Percentiles rank a stretch among this genome's conserved stretches.
phyloP scores from a whole-genome alignment of 2,329 filamentous ascomycete genomes.

The Ciborinia camelliae region DNA sequence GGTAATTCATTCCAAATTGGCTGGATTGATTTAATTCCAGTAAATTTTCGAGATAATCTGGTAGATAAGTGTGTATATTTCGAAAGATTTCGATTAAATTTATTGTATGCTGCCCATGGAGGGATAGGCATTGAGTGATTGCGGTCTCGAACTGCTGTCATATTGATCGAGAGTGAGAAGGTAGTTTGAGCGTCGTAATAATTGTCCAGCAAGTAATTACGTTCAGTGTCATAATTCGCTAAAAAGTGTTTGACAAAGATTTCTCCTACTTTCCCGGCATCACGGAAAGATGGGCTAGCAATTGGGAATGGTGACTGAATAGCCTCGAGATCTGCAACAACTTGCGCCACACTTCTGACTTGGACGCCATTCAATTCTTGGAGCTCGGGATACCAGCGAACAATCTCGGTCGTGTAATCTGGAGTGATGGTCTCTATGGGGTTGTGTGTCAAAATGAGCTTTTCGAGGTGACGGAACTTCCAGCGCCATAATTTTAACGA shows the following conservation, averaged over 20 bases:
- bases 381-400: constrained; percentile 80
- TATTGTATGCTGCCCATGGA: constrained; percentile 73
- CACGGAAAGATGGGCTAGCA: constrained; percentile 65
- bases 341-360: constrained; percentile 69
- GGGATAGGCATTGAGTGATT: constrained; percentile 43
- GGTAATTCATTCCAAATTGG: constrained; percentile 69
- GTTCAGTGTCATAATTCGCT: constrained; percentile 67
- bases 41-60: constrained; percentile 63
- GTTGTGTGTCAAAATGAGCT: constrained; percentile 74
- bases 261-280: constrained; percentile 71
- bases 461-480: constrained; percentile 75
- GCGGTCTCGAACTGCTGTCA: constrained; percentile 50
- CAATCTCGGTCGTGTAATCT: constrained; percentile 66
- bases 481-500: constrained; percentile 72
- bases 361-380: constrained; percentile 71
- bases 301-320: constrained; percentile 58
- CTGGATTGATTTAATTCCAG: constrained; percentile 61
- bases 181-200: constrained; percentile 75
- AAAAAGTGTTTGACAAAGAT: constrained; percentile 75
- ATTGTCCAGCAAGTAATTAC: constrained; percentile 56
- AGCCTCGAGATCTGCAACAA: constrained; percentile 51
- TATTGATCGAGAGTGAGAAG: constrained; percentile 74
- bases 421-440: constrained; percentile 62
- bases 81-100: constrained; percentile 72
- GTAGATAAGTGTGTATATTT: constrained; percentile 61